phyloP scores from a whole-genome alignment of 257 asterid genomes.

The Penstemon eatonii region DNA sequence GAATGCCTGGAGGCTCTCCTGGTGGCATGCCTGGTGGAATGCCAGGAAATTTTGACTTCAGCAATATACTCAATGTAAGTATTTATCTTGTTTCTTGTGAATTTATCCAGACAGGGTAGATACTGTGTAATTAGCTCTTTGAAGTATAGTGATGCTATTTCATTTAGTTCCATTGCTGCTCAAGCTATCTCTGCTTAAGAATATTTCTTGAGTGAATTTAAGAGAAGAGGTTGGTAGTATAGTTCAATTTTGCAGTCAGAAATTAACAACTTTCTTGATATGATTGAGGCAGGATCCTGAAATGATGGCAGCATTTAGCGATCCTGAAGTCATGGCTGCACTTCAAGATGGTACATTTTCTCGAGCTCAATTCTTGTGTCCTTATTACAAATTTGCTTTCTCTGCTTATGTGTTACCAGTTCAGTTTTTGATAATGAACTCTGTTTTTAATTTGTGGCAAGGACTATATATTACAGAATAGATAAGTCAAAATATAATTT shows the following conservation, averaged over 20 bases:
- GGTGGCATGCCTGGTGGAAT: constrained; percentile 49
- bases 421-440: background rate
- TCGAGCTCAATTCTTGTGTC: constrained; percentile 17
- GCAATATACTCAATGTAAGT: constrained; percentile 85
- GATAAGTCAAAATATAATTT: background rate
- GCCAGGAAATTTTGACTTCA: constrained; percentile 78
- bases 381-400: background rate
- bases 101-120: constrained; percentile 1
- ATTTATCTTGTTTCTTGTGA: background rate
- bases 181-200: background rate
- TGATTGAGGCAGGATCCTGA: constrained; percentile 84
- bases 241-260: background rate
- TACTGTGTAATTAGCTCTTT: background rate
- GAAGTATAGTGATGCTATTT: background rate
- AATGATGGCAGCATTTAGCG: constrained; percentile 94
- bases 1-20: constrained; percentile 36
- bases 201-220: no score
- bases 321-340: constrained; percentile 98
- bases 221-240: no score
- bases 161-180: background rate
- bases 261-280: constrained; percentile 18
- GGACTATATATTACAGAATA: background rate
- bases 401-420: background rate
- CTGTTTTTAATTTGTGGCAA: constrained; percentile 8
- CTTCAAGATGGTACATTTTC: constrained; percentile 82